phyloP scores from a whole-genome alignment of 352 stramenopile species.

The Elongisporangium undulatum region DNA sequence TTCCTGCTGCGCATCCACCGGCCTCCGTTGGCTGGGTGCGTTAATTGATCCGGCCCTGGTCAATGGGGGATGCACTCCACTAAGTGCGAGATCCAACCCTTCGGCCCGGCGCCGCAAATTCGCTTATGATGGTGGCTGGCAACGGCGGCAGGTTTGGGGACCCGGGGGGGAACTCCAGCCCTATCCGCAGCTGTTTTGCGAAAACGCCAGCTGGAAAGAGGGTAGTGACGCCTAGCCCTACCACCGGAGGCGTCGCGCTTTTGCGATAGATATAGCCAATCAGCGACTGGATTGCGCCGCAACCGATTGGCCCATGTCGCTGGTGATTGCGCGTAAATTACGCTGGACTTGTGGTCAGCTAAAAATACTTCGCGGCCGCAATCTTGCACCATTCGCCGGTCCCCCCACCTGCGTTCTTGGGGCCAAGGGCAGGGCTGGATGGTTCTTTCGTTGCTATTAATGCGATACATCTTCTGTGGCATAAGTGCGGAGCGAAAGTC shows the following conservation, averaged over 20 bases:
- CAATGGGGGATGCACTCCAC: background rate
- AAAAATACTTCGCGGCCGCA: background rate
- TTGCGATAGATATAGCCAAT: background rate
- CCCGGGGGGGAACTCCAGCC: background rate
- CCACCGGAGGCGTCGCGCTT: background rate
- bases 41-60: background rate
- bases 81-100: background rate
- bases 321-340: background rate
- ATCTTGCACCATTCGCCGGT: background rate
- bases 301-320: background rate
- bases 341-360: background rate
- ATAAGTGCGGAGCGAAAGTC: background rate
- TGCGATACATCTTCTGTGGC: background rate
- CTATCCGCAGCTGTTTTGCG: background rate
- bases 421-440: background rate
- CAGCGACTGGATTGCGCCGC: background rate
- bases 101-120: background rate
- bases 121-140: background rate
- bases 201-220: background rate
- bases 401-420: background rate
- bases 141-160: background rate
- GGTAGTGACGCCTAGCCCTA: background rate
- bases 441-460: background rate
- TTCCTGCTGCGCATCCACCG: constrained; percentile 8
- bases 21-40: background rate